phyloP scores from a whole-genome alignment of 768 basidiomycete genomes.

The Leccinum subgranulosum region DNA sequence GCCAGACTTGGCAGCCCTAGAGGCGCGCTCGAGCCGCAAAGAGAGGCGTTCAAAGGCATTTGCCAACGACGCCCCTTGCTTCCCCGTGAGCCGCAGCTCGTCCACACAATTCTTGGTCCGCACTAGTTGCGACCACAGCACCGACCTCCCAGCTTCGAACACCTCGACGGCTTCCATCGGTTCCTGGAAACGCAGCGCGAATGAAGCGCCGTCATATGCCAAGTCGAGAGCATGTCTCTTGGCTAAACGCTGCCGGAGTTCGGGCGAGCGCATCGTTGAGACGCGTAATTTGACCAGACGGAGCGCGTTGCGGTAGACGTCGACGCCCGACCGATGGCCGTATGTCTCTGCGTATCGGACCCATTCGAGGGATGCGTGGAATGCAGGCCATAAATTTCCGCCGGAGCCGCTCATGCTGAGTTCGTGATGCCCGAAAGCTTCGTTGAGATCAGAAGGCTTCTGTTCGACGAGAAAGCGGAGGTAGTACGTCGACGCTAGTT shows the following conservation, averaged over 20 bases:
- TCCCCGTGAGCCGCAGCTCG: conserved; percentile 20
- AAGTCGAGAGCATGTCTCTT: conserved; percentile 12
- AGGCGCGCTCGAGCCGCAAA: conserved; percentile 11
- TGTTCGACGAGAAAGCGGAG: conserved; percentile 24
- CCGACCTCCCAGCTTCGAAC: conserved; percentile 32
- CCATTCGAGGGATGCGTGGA: conserved; percentile 23
- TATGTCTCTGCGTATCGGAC: conserved; percentile 19
- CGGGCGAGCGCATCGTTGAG: conserved; percentile 13
- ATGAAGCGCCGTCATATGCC: conserved; percentile 27
- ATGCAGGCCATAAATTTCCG: conserved; percentile 15
- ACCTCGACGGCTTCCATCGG: conserved; percentile 28
- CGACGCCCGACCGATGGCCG: conserved; percentile 26
- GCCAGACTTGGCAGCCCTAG: conserved; percentile 4
- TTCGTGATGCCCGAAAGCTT: conserved; percentile 26
- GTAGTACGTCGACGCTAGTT: conserved; percentile 21
- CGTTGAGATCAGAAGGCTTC: conserved; percentile 16
- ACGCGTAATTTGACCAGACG: conserved; percentile 20
- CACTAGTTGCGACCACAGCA: conserved; percentile 34
- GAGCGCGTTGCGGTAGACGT: conserved; percentile 28
- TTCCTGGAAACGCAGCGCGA: conserved; percentile 22
- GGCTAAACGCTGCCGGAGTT: conserved; percentile 17
- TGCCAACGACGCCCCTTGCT: conserved; percentile 15
- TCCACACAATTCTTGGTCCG: conserved; percentile 26
- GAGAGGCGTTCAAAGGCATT: conserved; percentile 23
- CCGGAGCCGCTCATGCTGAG: conserved; percentile 16